These are phyloP conservation scores for Perkinsus chesapeaki DNA, from an alignment of 169 alveolate genomes.

Conservation along the genomic window DNA sequence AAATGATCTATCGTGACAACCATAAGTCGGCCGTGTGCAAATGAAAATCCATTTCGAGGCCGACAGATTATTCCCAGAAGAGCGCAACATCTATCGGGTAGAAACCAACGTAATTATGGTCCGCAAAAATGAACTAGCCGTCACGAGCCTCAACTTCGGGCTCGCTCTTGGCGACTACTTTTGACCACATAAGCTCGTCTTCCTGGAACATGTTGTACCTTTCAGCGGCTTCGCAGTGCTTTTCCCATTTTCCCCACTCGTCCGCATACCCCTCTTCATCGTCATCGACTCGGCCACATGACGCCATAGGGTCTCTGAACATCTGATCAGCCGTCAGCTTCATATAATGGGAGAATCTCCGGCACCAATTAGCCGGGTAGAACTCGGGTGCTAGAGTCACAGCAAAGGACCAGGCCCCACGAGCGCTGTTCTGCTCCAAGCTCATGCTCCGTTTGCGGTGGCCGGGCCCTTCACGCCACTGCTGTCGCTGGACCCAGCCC, in stretches of 20 bases:
- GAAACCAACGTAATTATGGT: background rate
- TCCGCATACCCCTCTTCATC: background rate
- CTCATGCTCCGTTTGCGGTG: background rate
- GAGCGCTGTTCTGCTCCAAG: background rate
- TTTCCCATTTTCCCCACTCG: background rate
- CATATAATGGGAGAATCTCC: background rate
- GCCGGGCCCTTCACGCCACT: background rate
- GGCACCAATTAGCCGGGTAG: background rate
- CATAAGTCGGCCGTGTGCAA: too few relatives aligned
- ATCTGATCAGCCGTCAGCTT: background rate
- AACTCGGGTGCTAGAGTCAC: background rate
- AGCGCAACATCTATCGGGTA: background rate
- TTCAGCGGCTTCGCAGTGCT: background rate
- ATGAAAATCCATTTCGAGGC: too few relatives aligned
- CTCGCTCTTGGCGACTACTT: background rate
- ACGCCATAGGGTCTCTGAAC: background rate
- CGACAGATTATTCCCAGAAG: too few relatives aligned
- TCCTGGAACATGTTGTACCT: background rate
- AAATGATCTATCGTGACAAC: too few relatives aligned
- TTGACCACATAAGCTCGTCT: background rate
- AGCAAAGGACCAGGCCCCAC: background rate
- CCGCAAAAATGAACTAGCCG: background rate
- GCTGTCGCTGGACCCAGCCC: background rate
- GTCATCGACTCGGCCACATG: background rate
- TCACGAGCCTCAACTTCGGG: background rate